Evolutionary conservation across 768 basidiomycete species (phyloP).

Genomic region (Pulveroboletus ravenelii): DNA sequence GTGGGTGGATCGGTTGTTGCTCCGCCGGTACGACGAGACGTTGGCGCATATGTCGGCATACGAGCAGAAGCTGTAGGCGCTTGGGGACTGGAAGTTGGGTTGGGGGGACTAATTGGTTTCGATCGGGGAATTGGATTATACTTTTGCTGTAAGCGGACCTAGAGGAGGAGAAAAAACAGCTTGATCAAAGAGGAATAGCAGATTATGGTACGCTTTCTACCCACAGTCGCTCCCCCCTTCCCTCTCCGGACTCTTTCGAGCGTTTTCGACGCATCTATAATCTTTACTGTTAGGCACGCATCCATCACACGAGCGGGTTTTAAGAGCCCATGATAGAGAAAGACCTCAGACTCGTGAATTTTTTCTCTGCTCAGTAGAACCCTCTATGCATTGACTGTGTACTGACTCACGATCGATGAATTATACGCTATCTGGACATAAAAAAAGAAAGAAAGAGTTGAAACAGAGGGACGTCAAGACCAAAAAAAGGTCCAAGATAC

Average conservation of each 20-base stretch:
- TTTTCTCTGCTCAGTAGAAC: neutral
- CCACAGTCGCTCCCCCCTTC: too few species aligned
- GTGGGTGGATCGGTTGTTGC: conserved; percentile 80
- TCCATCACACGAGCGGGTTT: neutral
- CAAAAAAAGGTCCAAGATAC: neutral
- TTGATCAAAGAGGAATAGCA: too few species aligned
- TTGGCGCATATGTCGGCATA: conserved; percentile 8
- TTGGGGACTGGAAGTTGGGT: too few species aligned
- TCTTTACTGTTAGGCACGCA: neutral
- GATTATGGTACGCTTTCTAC: too few species aligned
- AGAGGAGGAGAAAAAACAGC: neutral
- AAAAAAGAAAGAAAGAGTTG: neutral
- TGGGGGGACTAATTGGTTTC: neutral
- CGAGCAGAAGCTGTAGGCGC: neutral
- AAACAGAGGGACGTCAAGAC: neutral
- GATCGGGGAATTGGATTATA: too few species aligned
- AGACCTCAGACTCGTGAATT: neutral
- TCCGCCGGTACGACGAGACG: conserved; percentile 53
- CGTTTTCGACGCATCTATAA: neutral
- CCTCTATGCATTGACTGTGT: neutral
- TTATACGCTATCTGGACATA: neutral
- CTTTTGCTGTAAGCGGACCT: neutral
- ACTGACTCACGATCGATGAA: neutral
- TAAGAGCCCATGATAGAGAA: neutral
- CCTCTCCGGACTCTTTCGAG: neutral